Evolutionary conservation across 371 early-diverging fungal genomes (phyloP).

Genomic region (Mortierella sp.): DNA sequence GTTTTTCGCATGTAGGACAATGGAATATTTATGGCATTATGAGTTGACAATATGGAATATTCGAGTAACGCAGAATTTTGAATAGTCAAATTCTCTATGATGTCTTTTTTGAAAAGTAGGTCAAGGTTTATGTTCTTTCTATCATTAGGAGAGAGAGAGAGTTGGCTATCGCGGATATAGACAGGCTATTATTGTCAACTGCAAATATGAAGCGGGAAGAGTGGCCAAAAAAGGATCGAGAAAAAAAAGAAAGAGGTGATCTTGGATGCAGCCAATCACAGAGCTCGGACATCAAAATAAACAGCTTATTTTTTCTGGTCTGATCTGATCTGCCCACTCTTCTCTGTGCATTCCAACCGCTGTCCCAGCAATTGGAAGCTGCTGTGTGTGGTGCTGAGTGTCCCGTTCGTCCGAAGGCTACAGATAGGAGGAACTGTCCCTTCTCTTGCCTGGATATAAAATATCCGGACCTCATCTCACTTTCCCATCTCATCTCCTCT

Average conservation of each 20-base stretch:
- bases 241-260: constrained; percentile 48
- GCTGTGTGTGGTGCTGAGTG: too few species aligned
- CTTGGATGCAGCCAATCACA: constrained; percentile 50
- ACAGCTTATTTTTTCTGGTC: constrained; percentile 10
- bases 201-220: background rate
- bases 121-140: too few species aligned
- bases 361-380: background rate
- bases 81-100: too few species aligned
- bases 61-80: too few species aligned
- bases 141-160: background rate
- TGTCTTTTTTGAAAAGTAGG: too few species aligned
- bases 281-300: background rate
- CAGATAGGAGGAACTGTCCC: background rate
- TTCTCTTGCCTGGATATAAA: background rate
- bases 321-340: constrained; percentile 3
- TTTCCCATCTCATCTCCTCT: constrained; percentile 9
- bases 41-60: too few species aligned
- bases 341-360: constrained; percentile 3
- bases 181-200: too few species aligned
- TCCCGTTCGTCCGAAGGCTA: background rate
- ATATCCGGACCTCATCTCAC: constrained; percentile 13
- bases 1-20: too few species aligned
- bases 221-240: background rate
- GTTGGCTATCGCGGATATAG: background rate
- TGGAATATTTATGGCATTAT: too few species aligned